Evolutionary conservation across 2,329 filamentous ascomycete genomes (phyloP).

Genomic region (Fusarium pilosicola): DNA sequence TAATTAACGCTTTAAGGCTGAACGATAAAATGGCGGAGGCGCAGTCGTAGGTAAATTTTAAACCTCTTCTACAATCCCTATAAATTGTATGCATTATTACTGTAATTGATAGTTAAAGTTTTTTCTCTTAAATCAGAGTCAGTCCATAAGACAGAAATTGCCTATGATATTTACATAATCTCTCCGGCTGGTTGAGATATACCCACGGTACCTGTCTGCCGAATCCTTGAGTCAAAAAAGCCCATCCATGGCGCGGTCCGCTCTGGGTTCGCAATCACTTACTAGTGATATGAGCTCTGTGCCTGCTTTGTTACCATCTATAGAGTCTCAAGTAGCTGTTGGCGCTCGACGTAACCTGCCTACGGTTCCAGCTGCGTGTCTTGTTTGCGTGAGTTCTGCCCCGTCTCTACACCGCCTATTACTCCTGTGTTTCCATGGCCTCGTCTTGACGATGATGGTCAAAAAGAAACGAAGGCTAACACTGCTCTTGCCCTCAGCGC

Average conservation of each 20-base stretch:
- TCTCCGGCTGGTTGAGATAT: neutral
- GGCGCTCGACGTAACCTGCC: neutral
- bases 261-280: neutral
- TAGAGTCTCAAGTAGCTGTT: neutral
- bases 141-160: fast-evolving
- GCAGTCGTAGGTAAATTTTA: neutral
- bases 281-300: neutral
- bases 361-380: neutral
- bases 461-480: neutral
- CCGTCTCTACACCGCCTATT: neutral
- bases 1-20: neutral
- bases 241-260: neutral
- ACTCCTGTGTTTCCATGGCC: fast-evolving
- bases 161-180: too few relatives aligned
- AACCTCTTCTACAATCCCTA: too few relatives aligned
- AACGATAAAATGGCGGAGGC: neutral
- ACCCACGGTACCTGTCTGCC: neutral
- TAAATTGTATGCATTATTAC: too few relatives aligned
- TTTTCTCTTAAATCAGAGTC: fast-evolving
- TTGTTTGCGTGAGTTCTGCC: neutral
- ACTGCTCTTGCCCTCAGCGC: neutral
- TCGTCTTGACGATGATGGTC: neutral
- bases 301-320: neutral
- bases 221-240: neutral
- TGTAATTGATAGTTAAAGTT: too few relatives aligned